These are phyloP conservation scores for Micractinium conductrix DNA, from an alignment of 139 green algal species.

Conservation along the genomic window DNA sequence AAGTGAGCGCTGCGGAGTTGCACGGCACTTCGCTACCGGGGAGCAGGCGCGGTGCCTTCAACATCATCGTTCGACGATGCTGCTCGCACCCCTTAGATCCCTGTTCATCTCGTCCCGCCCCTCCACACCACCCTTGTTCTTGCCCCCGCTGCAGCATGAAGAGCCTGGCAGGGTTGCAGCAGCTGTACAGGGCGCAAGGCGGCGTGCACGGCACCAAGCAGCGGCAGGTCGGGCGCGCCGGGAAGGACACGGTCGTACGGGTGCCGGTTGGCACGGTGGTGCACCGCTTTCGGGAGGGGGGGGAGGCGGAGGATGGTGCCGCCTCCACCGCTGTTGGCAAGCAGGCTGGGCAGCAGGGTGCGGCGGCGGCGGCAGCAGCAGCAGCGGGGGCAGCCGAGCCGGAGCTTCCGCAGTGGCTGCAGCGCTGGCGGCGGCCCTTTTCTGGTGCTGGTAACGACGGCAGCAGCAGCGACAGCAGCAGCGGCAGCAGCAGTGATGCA, in stretches of 20 bases:
- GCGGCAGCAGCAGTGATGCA: neutral
- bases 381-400: neutral
- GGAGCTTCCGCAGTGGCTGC: conserved; percentile 33
- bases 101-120: no score
- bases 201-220: conserved; percentile 39
- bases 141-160: conserved; percentile 45
- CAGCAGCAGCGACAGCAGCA: neutral
- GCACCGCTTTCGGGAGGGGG: neutral
- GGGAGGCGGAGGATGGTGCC: neutral
- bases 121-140: no score
- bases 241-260: conserved; percentile 17
- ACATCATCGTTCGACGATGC: no score
- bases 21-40: no score
- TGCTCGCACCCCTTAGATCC: neutral
- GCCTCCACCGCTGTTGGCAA: neutral
- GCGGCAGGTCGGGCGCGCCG: conserved; percentile 34
- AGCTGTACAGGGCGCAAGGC: conserved; percentile 28
- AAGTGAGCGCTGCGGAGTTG: conserved; percentile 30
- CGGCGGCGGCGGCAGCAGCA: neutral
- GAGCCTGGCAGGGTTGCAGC: conserved; percentile 45
- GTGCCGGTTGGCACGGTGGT: conserved; percentile 47
- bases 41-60: no score
- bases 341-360: neutral
- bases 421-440: conserved; percentile 29
- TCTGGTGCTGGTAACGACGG: conserved; percentile 6